These are phyloP conservation scores for Podila epigama DNA, from an alignment of 192 early-diverging fungal genomes.

Conservation along the genomic window DNA sequence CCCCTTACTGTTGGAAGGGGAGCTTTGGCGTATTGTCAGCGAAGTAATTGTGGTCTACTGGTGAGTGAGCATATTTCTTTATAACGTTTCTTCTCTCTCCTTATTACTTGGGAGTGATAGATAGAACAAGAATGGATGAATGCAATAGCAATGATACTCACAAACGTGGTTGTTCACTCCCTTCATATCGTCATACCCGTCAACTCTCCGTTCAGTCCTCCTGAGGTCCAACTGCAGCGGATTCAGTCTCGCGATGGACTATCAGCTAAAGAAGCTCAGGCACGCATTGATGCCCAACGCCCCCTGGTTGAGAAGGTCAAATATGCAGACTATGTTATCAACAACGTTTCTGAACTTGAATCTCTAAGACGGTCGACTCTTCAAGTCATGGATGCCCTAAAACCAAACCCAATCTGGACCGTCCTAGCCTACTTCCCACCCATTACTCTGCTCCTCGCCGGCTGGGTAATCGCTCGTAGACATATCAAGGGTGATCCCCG, in stretches of 20 bases:
- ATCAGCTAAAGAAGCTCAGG: constrained; percentile 65
- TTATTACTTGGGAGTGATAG: not conserved
- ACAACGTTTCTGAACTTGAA: constrained; percentile 76
- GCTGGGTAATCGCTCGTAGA: constrained; percentile 30
- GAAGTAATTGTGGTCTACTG: constrained; percentile 83
- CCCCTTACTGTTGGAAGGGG: constrained; percentile 91
- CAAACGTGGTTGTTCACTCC: not conserved
- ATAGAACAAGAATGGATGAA: no score
- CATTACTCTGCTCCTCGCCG: constrained; percentile 3
- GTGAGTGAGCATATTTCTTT: constrained; percentile 47
- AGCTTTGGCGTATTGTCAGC: constrained; percentile 76
- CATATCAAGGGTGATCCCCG: constrained; percentile 46
- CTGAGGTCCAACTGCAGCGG: constrained; percentile 74
- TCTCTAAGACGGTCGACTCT: constrained; percentile 52
- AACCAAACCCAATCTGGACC: constrained; percentile 44
- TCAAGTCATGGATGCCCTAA: constrained; percentile 45
- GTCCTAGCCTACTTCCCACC: constrained; percentile 39
- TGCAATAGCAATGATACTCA: no score
- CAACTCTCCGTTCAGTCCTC: constrained; percentile 58
- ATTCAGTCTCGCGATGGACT: constrained; percentile 78
- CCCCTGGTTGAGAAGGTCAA: constrained; percentile 77
- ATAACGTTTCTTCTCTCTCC: not conserved
- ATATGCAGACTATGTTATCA: constrained; percentile 83
- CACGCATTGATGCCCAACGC: constrained; percentile 86
- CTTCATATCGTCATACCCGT: not conserved